Evolutionary conservation across 495 filamentous ascomycete species (phyloP).

Genomic region (Aspergillus leporis): DNA sequence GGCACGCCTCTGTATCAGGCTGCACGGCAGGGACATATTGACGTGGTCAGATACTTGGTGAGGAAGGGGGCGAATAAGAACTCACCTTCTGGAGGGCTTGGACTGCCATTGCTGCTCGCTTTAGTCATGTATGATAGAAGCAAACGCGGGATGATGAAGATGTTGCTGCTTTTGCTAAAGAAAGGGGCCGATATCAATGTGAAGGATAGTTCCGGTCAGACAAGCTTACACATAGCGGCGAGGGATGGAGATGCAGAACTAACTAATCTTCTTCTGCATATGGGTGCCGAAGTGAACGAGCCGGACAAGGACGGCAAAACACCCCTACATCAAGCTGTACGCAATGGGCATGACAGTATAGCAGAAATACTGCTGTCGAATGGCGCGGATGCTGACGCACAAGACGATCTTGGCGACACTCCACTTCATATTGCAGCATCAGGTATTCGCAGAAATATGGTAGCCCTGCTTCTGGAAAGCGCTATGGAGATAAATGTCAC

Average conservation of each 20-base stretch:
- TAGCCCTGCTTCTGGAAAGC: slow-evolving; percentile 40
- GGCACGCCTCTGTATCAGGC: slow-evolving; percentile 28
- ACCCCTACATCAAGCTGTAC: slow-evolving; percentile 35
- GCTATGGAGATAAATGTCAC: slow-evolving; percentile 43
- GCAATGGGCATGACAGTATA: slow-evolving; percentile 32
- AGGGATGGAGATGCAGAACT: slow-evolving; percentile 23
- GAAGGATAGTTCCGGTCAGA: slow-evolving; percentile 31
- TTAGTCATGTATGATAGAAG: slow-evolving; percentile 22
- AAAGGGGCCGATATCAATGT: slow-evolving; percentile 41
- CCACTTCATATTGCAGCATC: slow-evolving; percentile 41
- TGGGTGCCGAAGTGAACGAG: slow-evolving; percentile 24
- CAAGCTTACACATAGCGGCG: slow-evolving; percentile 38
- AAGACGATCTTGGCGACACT: slow-evolving; percentile 28
- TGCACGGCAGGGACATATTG: slow-evolving; percentile 23
- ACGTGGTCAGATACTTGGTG: slow-evolving; percentile 25
- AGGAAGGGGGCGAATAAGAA: slow-evolving; percentile 27
- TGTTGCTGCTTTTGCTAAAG: slow-evolving; percentile 30
- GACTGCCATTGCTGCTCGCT: slow-evolving; percentile 21
- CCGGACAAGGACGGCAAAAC: slow-evolving; percentile 22
- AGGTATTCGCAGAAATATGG: slow-evolving; percentile 33
- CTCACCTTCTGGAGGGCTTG: slow-evolving; percentile 13
- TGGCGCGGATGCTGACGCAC: slow-evolving; percentile 30
- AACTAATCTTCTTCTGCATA: slow-evolving; percentile 27
- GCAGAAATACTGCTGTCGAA: slow-evolving; percentile 30
- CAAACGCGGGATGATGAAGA: slow-evolving; percentile 17